These are phyloP conservation scores for Sporisorium scitamineum DNA, from an alignment of 1,284 basidiomycete genomes.

Conservation along the genomic window DNA sequence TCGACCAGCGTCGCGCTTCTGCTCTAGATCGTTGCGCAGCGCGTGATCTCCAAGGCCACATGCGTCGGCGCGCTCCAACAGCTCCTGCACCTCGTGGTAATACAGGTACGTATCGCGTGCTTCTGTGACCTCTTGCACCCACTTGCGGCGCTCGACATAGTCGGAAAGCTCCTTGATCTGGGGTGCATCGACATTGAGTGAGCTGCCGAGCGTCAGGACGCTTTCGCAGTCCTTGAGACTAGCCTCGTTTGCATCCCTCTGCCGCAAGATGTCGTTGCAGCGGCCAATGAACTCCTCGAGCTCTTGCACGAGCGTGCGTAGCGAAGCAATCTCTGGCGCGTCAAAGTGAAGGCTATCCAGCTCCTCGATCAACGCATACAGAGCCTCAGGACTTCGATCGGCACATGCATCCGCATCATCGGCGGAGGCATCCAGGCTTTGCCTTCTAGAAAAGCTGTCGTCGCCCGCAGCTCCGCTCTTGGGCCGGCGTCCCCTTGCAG, in stretches of 20 bases:
- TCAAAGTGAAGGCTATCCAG: conserved; percentile 83
- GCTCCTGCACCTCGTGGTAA: conserved; percentile 73
- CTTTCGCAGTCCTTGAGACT: conserved; percentile 77
- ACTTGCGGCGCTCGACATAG: conserved; percentile 79
- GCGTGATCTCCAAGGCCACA: conserved; percentile 74
- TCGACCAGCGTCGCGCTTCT: conserved; percentile 39
- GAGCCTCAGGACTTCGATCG: conserved; percentile 47
- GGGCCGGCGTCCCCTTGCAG: conserved; percentile 75
- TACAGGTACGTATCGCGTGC: conserved; percentile 68
- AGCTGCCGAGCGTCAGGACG: conserved; percentile 77
- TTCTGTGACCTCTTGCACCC: conserved; percentile 73
- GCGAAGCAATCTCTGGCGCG: conserved; percentile 77
- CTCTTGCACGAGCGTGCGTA: conserved; percentile 75
- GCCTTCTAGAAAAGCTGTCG: conserved; percentile 21
- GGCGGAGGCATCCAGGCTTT: conserved; percentile 28
- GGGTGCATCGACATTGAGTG: conserved; percentile 81
- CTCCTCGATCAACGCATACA: conserved; percentile 75
- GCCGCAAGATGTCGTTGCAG: conserved; percentile 71
- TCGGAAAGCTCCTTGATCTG: conserved; percentile 81
- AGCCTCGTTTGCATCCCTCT: conserved; percentile 17
- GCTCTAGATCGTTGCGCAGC: conserved; percentile 39
- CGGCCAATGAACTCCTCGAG: conserved; percentile 76
- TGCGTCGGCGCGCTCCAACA: conserved; percentile 77
- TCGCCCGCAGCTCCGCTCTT: conserved; percentile 26
- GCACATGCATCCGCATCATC: conserved; percentile 25